Evolutionary conservation across 2,329 filamentous ascomycete genomes (phyloP), one percentile per base, ranked within the genome.

Genomic region (Venturia effusa): DNA sequence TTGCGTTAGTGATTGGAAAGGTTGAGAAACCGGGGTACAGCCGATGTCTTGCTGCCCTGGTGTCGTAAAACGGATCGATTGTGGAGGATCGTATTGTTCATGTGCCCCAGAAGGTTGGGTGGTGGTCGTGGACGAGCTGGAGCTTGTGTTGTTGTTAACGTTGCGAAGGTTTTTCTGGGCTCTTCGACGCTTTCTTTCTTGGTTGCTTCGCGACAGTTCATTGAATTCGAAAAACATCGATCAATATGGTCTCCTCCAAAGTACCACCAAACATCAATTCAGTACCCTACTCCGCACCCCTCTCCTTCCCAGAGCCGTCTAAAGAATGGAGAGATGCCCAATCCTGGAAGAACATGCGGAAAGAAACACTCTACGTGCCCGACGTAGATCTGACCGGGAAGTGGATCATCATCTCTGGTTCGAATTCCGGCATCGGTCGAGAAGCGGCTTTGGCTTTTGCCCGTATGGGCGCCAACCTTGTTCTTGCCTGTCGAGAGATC

Each of bases 381-480:
- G 15, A 27, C 39, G 54, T 43, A 51, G 59, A 66, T 48, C 62
- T 67, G 5, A 37, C 51, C 43, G 64, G 64, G 22, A 66, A 64
- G 61, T 65, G 63, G 61, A 51, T 63, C 63, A 68, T 69, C 45
- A 67, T 69, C 41, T 61, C 51, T 22, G 68, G 68, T 17, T 40
- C 61, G 40, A 69, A 68, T 67, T 71, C 67, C 62, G 70, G 70
- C 59, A 71, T 71, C 41, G 70, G 70, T 40, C 61, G 66, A 39
- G 68, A 71, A 55, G 70, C 70, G 1, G 68, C 70, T 24, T 37
- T 67, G 8, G 63, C 57, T 3, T 69, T 71, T 57, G 70, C 70
- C 8, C n/a, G 41, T 13, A 71, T 68, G 62, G 70, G 70, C 41
- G 70, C 70, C 4, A 71, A 71, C 62, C 19, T 71, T 1, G 66